These are phyloP conservation scores for Marasmius fiardii DNA, from an alignment of 1,284 basidiomycete genomes.

Conservation along the genomic window DNA sequence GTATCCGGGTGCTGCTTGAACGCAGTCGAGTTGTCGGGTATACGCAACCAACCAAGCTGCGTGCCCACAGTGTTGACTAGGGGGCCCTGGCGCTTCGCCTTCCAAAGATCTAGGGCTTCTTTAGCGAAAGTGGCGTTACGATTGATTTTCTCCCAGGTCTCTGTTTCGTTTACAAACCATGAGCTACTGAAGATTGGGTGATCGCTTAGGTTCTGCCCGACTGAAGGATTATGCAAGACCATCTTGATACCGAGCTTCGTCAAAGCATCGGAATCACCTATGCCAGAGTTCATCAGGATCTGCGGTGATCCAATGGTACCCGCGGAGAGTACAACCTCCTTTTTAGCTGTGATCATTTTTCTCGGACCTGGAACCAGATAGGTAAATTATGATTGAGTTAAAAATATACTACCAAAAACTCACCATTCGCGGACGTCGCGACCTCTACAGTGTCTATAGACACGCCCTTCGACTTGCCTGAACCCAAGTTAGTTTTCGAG, in stretches of 20 bases:
- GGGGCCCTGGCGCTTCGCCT: slow-evolving; percentile 20
- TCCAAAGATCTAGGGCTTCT: slow-evolving; percentile 23
- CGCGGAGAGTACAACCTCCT: slow-evolving; percentile 41
- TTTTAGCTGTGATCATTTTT: slow-evolving; percentile 23
- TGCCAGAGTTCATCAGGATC: slow-evolving; percentile 44
- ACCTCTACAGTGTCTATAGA: neutral
- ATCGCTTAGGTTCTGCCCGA: slow-evolving; percentile 42
- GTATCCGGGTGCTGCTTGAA: neutral
- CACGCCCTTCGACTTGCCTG: too few relatives aligned
- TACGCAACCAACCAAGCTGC: slow-evolving; percentile 14
- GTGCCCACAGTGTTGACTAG: slow-evolving; percentile 11
- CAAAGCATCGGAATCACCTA: slow-evolving; percentile 29
- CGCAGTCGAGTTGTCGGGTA: neutral
- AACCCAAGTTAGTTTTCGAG: too few relatives aligned
- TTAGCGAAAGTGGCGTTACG: slow-evolving; percentile 19
- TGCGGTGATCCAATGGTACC: slow-evolving; percentile 39
- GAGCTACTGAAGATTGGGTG: slow-evolving; percentile 26
- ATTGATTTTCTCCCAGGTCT: slow-evolving; percentile 21
- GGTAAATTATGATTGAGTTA: neutral
- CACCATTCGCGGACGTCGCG: neutral
- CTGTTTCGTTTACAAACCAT: slow-evolving; percentile 27
- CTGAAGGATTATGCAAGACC: slow-evolving; percentile 29
- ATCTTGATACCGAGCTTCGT: slow-evolving; percentile 18
- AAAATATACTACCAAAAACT: neutral
- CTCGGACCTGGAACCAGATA: neutral